Evolutionary conservation across 176 grass and related monocot genomes (phyloP).

Genomic region (Miscanthus lutarioriparius): DNA sequence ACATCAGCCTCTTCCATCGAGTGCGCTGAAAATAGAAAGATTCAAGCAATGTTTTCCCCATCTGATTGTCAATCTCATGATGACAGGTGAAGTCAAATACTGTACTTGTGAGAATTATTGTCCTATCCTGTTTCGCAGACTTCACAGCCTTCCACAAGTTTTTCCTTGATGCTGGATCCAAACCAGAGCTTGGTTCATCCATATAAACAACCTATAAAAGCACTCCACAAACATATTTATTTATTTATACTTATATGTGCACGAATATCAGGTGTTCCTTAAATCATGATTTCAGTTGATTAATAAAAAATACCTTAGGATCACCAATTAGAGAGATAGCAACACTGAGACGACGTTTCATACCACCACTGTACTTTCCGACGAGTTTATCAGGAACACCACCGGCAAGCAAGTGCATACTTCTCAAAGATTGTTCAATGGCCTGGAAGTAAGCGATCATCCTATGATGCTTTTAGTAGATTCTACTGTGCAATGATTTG

Average conservation of each 20-base stretch:
- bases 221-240: not conserved
- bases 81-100: not conserved
- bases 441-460: conserved; percentile 48
- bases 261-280: not conserved
- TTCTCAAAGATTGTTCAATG: conserved; percentile 67
- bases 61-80: not conserved
- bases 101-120: conserved; percentile 48
- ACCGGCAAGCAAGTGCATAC: conserved; percentile 49
- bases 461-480: not conserved
- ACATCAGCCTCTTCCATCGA: conserved; percentile 80
- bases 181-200: conserved; percentile 92
- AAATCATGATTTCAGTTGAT: not conserved
- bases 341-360: conserved; percentile 87
- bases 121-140: conserved; percentile 51
- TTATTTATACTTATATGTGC: not conserved
- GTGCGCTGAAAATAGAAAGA: conserved; percentile 45
- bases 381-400: conserved; percentile 71
- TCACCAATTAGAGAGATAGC: conserved; percentile 80
- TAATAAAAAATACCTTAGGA: conserved; percentile 49
- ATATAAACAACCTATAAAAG: conserved; percentile 76
- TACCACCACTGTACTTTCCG: conserved; percentile 79
- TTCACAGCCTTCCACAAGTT: conserved; percentile 67
- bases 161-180: conserved; percentile 88
- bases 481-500: not conserved
- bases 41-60: not conserved